Base-by-base conservation (phyloP, 2,329 filamentous ascomycete genomes). In the Monilinia fructicola region DNA sequence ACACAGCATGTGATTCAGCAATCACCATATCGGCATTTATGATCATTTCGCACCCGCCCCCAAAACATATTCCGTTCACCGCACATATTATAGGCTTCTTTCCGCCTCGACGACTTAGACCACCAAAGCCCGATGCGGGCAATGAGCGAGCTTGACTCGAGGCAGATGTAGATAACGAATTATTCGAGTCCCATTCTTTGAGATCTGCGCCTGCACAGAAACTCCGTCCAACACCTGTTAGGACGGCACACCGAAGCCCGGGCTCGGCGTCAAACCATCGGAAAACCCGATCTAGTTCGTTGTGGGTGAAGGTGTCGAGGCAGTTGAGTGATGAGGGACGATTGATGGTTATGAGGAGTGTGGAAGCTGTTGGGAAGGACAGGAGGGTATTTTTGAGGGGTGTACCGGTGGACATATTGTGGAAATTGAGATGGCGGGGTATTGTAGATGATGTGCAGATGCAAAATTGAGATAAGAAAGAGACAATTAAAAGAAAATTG, bases 31-130 rank as follows among this genome's bases (percentile, higher is more conserved):
- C 91, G 69, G 84, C 85, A 77, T 92, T 92, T 59, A 90, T 80
- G 16, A 86, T 83, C 79, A 93, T 91, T 80, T 94, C 91, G 77
- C 90, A 88, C 1, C 90, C 91, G 64, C 90, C 91, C 46, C 91
- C 91, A 55, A 91, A 82, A 67, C 89, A 90, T 23, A 90, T 80
- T 9, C 91, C 91, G 74, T 93, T 91, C 26, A 93, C 88, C 0
- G 90, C 91, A 1, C 87, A 89, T 38, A 94, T 84, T 65, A 94
- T 82, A 7, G 91, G 91, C 74, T 94, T 94, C 77, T 86, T 87
- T 58, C 90, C 90, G 6, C 78, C 76, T 35, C 90, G 82, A 69
- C 90, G 87, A 64, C 85, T 87, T 42, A 93, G 78, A 0, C 84
- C 89, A 31, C 86, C 88, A 68, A 91, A 90, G 1, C 89, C 89